Conservation (phyloP, 1,284 basidiomycete genomes). For the Fomitiporia mediterranea region DNA sequence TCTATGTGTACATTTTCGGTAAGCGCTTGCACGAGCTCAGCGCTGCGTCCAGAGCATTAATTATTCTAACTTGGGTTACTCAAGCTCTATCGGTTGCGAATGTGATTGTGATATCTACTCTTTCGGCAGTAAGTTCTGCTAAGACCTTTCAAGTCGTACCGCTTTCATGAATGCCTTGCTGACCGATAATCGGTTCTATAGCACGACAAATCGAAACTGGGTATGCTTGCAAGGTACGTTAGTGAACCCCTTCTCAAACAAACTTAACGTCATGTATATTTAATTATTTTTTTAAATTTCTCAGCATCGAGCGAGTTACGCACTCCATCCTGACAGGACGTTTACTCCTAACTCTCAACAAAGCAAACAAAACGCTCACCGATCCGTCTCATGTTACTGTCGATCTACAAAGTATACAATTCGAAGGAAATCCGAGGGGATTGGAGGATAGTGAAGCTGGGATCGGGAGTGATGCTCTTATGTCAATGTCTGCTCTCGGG, state of each 20-base stretch:
- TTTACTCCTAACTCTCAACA: neutral
- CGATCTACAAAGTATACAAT: neutral
- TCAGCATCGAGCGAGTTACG: neutral
- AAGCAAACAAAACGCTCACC: neutral
- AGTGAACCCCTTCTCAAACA: neutral
- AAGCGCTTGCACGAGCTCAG: neutral
- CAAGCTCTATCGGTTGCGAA: slow-evolving; percentile 1
- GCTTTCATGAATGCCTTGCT: neutral
- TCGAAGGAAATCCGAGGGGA: neutral
- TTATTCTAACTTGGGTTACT: neutral
- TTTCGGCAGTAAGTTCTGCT: neutral
- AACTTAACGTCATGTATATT: too few species aligned
- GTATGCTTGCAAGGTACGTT: neutral
- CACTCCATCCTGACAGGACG: slow-evolving; percentile 2
- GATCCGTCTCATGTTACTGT: neutral
- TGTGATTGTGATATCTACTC: neutral
- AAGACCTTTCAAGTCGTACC: too few species aligned
- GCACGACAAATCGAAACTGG: too few species aligned
- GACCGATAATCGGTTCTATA: neutral
- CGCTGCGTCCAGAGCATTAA: neutral
- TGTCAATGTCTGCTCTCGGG: too few species aligned
- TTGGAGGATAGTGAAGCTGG: neutral
- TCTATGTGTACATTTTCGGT: slow-evolving; percentile 5
- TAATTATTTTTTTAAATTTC: neutral
- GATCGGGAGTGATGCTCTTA: neutral